Evolutionary conservation across 768 basidiomycete species (phyloP).

Genomic region (Symmetrospora coprosmae): DNA sequence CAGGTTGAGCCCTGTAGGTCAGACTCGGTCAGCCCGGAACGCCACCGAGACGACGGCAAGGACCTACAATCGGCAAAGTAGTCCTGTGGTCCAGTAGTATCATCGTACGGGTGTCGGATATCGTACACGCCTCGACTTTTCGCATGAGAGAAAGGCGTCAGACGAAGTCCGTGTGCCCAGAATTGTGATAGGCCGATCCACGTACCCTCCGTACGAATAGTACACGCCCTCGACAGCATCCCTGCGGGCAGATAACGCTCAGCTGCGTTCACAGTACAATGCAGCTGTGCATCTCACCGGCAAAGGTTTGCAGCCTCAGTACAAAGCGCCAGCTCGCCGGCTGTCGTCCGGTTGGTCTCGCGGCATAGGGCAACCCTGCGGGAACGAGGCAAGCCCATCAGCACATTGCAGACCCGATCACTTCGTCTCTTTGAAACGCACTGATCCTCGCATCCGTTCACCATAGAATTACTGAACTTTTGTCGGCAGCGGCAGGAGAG

Average conservation of each 20-base stretch:
- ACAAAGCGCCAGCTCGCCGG: constrained; percentile 4
- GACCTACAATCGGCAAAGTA: constrained; percentile 19
- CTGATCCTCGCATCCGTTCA: constrained; percentile 12
- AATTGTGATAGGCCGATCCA: background rate
- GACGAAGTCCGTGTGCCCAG: too few relatives aligned
- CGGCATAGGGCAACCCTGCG: constrained; percentile 11
- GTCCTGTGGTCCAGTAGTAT: background rate
- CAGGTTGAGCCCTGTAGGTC: constrained; percentile 16
- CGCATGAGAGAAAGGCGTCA: background rate
- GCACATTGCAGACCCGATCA: too few relatives aligned
- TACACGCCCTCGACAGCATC: constrained; percentile 20
- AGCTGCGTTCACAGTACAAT: too few relatives aligned
- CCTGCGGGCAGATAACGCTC: too few relatives aligned
- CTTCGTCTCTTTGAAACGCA: too few relatives aligned
- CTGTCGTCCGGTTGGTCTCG: background rate
- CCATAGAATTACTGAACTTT: too few relatives aligned
- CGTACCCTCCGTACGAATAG: constrained; percentile 11
- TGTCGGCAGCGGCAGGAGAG: too few relatives aligned
- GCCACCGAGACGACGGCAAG: too few relatives aligned
- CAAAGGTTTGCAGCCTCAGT: constrained; percentile 5
- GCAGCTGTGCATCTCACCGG: too few relatives aligned
- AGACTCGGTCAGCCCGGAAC: too few relatives aligned
- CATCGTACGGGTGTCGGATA: constrained; percentile 9
- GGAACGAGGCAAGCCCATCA: too few relatives aligned
- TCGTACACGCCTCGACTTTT: too few relatives aligned